These are phyloP conservation scores for Microcos paniculata DNA, from an alignment of 345 rosid genomes.

Conservation along the genomic window DNA sequence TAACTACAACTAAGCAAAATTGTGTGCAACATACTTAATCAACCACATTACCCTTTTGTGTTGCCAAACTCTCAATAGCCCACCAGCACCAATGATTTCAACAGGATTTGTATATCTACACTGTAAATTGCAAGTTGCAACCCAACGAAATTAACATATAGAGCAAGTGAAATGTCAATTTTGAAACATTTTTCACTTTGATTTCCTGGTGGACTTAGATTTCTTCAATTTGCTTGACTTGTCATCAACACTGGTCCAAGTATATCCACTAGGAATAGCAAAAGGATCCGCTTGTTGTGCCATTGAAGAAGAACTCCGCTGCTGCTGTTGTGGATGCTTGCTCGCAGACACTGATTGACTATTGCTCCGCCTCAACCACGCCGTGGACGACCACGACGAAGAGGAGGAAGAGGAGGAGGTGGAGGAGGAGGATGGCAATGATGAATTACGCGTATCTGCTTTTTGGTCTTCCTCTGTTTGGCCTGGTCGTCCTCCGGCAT, in stretches of 20 bases:
- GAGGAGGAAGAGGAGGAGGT: too few species aligned
- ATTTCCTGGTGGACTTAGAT: constrained; percentile 55
- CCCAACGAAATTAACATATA: too few species aligned
- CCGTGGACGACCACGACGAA: constrained; percentile 23
- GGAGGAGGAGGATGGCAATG: constrained; percentile 27
- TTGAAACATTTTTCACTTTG: constrained; percentile 33
- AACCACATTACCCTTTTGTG: not conserved
- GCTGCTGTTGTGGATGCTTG: constrained; percentile 45
- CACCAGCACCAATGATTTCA: constrained; percentile 5
- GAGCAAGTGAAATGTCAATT: too few species aligned
- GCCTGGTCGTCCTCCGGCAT: constrained; percentile 29
- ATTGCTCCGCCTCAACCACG: constrained; percentile 60
- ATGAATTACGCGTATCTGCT: constrained; percentile 33
- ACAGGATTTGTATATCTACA: constrained; percentile 5
- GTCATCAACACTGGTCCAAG: constrained; percentile 55
- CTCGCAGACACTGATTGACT: constrained; percentile 38
- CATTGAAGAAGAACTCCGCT: constrained; percentile 15
- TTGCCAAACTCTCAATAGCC: not conserved
- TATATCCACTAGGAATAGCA: constrained; percentile 78
- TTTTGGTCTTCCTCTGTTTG: constrained; percentile 41
- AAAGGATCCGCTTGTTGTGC: constrained; percentile 59
- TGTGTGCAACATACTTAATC: not conserved
- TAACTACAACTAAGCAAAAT: not conserved
- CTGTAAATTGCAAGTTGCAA: not conserved
- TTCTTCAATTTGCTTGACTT: constrained; percentile 56